Conservation (phyloP, 2,329 filamentous ascomycete species). For the Venturia nashicola region DNA sequence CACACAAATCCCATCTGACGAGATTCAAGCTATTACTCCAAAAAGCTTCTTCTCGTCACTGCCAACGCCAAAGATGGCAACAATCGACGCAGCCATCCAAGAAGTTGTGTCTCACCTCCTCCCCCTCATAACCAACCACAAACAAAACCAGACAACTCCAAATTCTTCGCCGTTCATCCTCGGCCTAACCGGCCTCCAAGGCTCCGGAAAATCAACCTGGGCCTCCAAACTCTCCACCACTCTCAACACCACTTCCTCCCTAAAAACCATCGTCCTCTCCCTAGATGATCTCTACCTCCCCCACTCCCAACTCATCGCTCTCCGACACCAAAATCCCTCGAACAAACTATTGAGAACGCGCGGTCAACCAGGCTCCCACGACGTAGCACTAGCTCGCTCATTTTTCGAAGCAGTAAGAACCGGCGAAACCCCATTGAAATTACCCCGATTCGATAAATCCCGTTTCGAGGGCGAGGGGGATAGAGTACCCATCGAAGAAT, state of each 20-base stretch:
- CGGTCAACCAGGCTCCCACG: constrained; percentile 76
- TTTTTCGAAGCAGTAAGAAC: constrained; percentile 30
- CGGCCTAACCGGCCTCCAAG: constrained; percentile 11
- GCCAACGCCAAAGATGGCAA: neutral
- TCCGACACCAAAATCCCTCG: constrained; percentile 51
- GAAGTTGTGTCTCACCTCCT: neutral
- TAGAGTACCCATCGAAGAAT: neutral
- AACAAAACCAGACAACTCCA: neutral
- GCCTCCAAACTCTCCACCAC: neutral
- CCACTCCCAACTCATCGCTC: constrained; percentile 52
- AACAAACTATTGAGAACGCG: constrained; percentile 72
- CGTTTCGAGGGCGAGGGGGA: constrained; percentile 1
- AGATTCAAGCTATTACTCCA: too few relatives aligned
- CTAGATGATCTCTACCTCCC: constrained; percentile 82
- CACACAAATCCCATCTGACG: too few relatives aligned
- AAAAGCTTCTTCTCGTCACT: too few relatives aligned
- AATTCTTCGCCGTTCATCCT: constrained; percentile 8
- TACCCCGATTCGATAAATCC: constrained; percentile 4
- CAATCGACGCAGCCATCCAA: neutral
- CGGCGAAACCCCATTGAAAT: constrained; percentile 22
- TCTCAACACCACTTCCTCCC: constrained; percentile 12
- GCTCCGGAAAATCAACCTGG: constrained; percentile 11
- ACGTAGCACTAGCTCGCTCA: constrained; percentile 47
- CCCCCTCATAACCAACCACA: neutral
- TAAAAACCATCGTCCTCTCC: constrained; percentile 21